These are phyloP conservation scores for Vitis hybrid DNA, from an alignment of 177 flowering plant genomes.

Conservation along the genomic window DNA sequence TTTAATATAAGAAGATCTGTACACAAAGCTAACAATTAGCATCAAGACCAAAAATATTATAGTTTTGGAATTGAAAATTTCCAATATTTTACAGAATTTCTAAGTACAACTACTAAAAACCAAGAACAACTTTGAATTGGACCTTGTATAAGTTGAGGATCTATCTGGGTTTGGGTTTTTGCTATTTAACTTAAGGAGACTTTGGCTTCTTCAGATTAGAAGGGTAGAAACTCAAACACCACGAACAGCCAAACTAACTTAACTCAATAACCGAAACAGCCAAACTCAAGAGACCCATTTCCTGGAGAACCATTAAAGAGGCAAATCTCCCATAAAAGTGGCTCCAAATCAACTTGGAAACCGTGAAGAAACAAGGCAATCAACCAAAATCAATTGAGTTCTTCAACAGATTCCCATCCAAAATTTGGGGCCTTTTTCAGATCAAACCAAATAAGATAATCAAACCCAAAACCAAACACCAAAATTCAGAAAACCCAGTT, in stretches of 20 bases:
- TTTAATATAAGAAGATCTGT: constrained; percentile 4
- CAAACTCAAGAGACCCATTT: background rate
- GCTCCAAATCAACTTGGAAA: background rate
- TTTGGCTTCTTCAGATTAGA: background rate
- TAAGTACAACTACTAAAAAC: background rate
- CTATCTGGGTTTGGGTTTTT: background rate
- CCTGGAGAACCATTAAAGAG: background rate
- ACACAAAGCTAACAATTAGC: background rate
- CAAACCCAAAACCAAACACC: background rate
- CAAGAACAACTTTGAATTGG: background rate
- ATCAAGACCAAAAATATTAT: background rate
- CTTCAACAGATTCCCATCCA: background rate
- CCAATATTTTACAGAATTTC: background rate
- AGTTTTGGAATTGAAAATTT: background rate
- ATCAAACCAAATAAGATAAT: background rate
- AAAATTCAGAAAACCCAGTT: constrained; percentile 6
- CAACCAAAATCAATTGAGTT: background rate
- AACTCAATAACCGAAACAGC: background rate
- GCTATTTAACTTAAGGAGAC: background rate
- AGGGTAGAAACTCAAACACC: background rate
- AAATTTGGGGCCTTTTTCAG: background rate
- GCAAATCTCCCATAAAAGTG: background rate
- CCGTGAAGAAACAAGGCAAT: too few species aligned
- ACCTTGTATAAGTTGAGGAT: background rate
- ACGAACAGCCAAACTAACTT: too few species aligned